phyloP scores from a whole-genome alignment of 2,329 filamentous ascomycete genomes.

The Talaromyces pinophilus region DNA sequence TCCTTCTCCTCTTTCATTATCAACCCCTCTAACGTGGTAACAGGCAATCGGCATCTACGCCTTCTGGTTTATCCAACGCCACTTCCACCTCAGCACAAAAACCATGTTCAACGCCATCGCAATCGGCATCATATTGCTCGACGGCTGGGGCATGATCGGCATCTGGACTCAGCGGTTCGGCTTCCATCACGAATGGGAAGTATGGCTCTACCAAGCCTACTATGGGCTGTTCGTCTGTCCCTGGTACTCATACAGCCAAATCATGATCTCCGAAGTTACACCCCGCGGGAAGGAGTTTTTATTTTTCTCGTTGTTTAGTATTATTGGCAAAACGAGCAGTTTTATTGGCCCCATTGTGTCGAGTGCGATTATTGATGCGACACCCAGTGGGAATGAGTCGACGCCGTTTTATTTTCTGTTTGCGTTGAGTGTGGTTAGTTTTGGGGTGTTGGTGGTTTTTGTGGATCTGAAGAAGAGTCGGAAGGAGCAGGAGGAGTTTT shows the following conservation, averaged over 20 bases:
- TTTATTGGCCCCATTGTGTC: constrained; percentile 71
- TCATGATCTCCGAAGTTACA: constrained; percentile 70
- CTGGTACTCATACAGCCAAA: constrained; percentile 71
- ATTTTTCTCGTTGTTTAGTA: constrained; percentile 69
- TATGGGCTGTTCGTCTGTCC: constrained; percentile 69
- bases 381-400: constrained; percentile 56
- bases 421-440: constrained; percentile 58
- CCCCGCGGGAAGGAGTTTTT: constrained; percentile 68
- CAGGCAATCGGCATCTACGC: constrained; percentile 58
- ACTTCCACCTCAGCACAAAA: constrained; percentile 62
- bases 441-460: constrained; percentile 55
- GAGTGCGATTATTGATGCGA: constrained; percentile 67
- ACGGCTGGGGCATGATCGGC: constrained; percentile 61
- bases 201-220: constrained; percentile 56
- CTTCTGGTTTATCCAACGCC: constrained; percentile 64
- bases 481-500: constrained; percentile 59
- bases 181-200: constrained; percentile 57
- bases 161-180: constrained; percentile 58
- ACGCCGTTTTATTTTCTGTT: constrained; percentile 69
- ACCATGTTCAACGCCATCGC: constrained; percentile 69
- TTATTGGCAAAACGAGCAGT: constrained; percentile 67
- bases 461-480: constrained; percentile 64
- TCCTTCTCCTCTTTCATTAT: not conserved
- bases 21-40: not conserved
- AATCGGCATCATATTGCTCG: constrained; percentile 61